A percentile compares a stretch with the other conserved stretches of the same genome.
Evolutionary conservation across 257 asterid genomes (phyloP).

Genomic region (Sherardia arvensis): DNA sequence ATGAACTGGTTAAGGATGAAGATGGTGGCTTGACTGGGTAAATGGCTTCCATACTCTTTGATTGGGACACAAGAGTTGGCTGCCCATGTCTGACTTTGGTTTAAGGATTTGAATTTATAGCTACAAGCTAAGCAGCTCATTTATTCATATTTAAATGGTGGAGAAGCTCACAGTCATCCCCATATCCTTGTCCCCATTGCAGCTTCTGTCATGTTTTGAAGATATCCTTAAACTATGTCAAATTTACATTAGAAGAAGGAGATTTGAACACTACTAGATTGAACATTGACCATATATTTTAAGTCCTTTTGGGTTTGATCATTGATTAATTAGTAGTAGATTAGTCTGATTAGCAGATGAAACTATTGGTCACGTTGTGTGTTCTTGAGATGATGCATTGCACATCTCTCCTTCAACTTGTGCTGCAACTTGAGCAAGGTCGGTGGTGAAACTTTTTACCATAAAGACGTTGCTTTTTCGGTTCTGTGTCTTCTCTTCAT

Average conservation of each 20-base stretch:
- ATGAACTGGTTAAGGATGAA: background rate
- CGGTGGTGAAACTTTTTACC: no score
- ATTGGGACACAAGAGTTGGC: constrained; percentile 12
- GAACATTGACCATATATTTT: background rate
- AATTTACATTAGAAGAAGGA: background rate
- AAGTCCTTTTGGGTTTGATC: background rate
- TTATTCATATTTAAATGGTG: background rate
- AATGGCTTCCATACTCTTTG: constrained; percentile 1
- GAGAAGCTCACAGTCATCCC: no score
- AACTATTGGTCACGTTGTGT: background rate
- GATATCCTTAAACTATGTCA: background rate
- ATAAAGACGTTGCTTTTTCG: no score
- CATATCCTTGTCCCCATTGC: background rate
- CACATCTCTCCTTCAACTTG: background rate
- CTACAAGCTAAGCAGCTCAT: background rate
- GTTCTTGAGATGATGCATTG: background rate
- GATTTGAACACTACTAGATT: background rate
- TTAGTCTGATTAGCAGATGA: background rate
- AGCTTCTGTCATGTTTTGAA: background rate
- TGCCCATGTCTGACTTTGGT: background rate
- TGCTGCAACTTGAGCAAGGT: background rate
- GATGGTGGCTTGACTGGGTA: constrained; percentile 21
- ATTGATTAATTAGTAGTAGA: no score
- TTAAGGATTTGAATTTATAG: background rate
- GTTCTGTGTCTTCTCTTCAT: no score